phyloP scores from a whole-genome alignment of 768 basidiomycete species.

The Termitomyces sp. region DNA sequence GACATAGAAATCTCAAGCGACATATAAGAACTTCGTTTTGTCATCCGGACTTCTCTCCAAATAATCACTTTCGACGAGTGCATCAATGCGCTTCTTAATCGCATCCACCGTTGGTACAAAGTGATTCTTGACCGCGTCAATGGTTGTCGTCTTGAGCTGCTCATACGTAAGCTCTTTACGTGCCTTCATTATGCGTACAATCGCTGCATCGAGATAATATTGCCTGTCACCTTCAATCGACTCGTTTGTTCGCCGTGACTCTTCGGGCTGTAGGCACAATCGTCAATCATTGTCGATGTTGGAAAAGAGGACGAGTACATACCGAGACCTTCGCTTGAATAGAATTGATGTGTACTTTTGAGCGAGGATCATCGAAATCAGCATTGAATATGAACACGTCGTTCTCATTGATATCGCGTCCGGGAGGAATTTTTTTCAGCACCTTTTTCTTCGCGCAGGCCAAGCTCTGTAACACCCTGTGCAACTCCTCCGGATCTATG shows the following conservation, averaged over 20 bases:
- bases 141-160: constrained; percentile 74
- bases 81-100: constrained; percentile 83
- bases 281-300: not conserved
- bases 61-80: constrained; percentile 84
- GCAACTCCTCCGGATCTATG: constrained; percentile 65
- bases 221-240: constrained; percentile 86
- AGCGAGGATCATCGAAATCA: constrained; percentile 72
- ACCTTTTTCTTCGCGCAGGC: constrained; percentile 90
- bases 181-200: constrained; percentile 95
- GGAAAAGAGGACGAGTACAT: constrained; percentile 20
- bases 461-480: constrained; percentile 86
- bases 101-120: constrained; percentile 80
- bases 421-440: constrained; percentile 71
- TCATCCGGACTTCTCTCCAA: constrained; percentile 71
- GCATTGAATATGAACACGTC: constrained; percentile 83
- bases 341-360: constrained; percentile 89
- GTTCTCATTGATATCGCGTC: constrained; percentile 68
- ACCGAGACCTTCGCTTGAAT: constrained; percentile 94
- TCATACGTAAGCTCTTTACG: constrained; percentile 80
- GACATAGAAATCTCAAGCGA: constrained; percentile 47
- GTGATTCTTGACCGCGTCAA: constrained; percentile 82
- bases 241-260: constrained; percentile 74
- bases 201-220: constrained; percentile 85
- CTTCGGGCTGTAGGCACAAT: constrained; percentile 58
- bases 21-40: constrained; percentile 69